Conservation (phyloP, 306 rosid genomes). For the Rubus parviflorus region DNA sequence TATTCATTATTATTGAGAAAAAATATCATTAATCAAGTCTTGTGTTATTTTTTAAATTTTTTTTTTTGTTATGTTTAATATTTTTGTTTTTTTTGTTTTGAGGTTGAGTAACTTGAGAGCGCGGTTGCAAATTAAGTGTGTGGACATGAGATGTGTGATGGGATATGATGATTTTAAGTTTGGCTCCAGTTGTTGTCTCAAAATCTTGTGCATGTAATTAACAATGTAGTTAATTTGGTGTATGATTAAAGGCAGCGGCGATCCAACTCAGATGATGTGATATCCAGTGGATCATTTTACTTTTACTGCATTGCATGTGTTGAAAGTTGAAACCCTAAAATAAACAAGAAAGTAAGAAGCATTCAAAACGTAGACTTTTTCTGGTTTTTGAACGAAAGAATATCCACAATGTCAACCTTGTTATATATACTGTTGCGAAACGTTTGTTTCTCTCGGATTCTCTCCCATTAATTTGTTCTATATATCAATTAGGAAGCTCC, state of each 20-base stretch:
- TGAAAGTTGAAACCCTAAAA: not conserved
- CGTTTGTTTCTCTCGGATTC: not conserved
- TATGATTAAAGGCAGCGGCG: not conserved
- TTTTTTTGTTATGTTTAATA: not conserved
- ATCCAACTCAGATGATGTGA: not conserved
- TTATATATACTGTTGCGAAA: not conserved
- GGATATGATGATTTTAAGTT: not conserved
- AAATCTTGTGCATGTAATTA: slow-evolving; percentile 19
- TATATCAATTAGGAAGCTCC: no score
- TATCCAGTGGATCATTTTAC: not conserved
- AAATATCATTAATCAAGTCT: no score
- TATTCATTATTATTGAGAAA: no score
- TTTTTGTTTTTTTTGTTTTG: not conserved
- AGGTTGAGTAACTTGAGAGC: not conserved
- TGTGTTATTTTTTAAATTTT: not conserved
- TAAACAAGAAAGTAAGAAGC: not conserved
- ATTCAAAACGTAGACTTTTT: not conserved
- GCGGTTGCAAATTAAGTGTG: not conserved
- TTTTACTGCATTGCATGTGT: not conserved
- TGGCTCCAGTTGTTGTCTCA: slow-evolving; percentile 2
- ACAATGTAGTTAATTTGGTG: not conserved
- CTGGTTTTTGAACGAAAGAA: not conserved
- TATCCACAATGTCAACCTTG: not conserved
- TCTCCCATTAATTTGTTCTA: no score
- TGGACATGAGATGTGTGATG: slow-evolving; percentile 11